These are phyloP conservation scores for Ophiostoma quercus DNA, from an alignment of 2,329 filamentous ascomycete species.

Conservation along the genomic window DNA sequence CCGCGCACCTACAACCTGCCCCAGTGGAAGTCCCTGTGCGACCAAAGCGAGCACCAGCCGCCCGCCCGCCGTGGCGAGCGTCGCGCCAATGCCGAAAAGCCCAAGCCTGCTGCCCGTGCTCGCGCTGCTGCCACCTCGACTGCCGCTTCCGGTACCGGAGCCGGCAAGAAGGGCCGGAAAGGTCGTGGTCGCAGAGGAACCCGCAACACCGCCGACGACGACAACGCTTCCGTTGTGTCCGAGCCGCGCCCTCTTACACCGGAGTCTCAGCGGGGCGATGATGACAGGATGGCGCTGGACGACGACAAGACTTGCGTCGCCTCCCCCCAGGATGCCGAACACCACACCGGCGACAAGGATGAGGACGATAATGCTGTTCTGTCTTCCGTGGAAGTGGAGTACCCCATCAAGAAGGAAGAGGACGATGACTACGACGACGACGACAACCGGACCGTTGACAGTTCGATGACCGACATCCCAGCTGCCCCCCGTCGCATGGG, in stretches of 20 bases:
- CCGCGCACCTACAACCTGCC: slow-evolving; percentile 93
- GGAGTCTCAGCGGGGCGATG: slow-evolving; percentile 42
- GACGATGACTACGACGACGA: slow-evolving; percentile 41
- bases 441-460: slow-evolving; percentile 30
- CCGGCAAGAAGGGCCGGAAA: slow-evolving; percentile 29
- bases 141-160: slow-evolving; percentile 20
- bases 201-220: slow-evolving; percentile 37
- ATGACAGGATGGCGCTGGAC: slow-evolving; percentile 30
- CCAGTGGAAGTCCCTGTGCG: slow-evolving; percentile 89
- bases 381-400: slow-evolving; percentile 49
- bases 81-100: slow-evolving; percentile 55
- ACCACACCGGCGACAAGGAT: slow-evolving; percentile 30
- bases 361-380: slow-evolving; percentile 36
- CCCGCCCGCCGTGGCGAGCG: slow-evolving; percentile 83
- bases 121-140: slow-evolving; percentile 32
- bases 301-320: slow-evolving; percentile 27
- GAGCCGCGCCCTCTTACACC: slow-evolving; percentile 56
- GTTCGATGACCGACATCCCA: slow-evolving; percentile 29
- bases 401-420: slow-evolving; percentile 38
- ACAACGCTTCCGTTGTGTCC: slow-evolving; percentile 34
- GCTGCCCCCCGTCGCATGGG: slow-evolving; percentile 43
- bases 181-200: slow-evolving; percentile 34
- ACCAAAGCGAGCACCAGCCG: slow-evolving; percentile 92
- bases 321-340: slow-evolving; percentile 18
- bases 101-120: slow-evolving; percentile 41